Evolutionary conservation across 345 rosid genomes (phyloP), one percentile per base, ranked within the genome.

Genomic region (Capsella bursapastoris): DNA sequence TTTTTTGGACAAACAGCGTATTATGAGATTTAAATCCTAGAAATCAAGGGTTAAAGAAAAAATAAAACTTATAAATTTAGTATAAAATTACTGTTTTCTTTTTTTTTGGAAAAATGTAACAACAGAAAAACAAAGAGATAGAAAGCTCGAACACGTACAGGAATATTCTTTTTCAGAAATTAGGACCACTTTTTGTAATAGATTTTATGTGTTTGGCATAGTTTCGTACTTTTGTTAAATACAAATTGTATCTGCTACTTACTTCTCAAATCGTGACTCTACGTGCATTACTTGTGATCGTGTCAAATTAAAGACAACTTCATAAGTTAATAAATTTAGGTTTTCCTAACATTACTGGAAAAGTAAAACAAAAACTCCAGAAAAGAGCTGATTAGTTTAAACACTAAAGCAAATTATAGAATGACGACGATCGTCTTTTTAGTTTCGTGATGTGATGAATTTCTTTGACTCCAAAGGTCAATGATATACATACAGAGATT

Each of bases 251-350:
- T 18, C 3, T 18, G 69, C 62, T 5, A 32, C 44, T 41, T 60
- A 28, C 31, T 41, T 61, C 25, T 22, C 44, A 12, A 62, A 72
- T 72, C 69, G 63, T 52, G 76, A 63, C 44, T 12, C 43, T 41
- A 72, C 76, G 43, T 72, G 68, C 62, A 40, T 62, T 13, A 8
- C 62, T 63, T 60, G 60, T 60, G 62, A 65, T 70, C 28, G 14
- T 5, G 15, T 38, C 72, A 52, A 16, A 9, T 65, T 50, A 27
- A 37, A 37, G 62, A 28, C 25, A 22, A 22, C 51, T 38, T 40
- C 16, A 12, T 60, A 22, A 27, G 22, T 62, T 65, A 57, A 16
- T 34, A 4, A 15, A 34, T 34, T 9, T 4, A 8, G 15, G 2
- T 11, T 15, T 57, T 57, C n/a, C 14, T 34, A 16, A 57, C 62